Evolutionary conservation across 345 rosid species (phyloP).

Genomic region (Linum tenue): DNA sequence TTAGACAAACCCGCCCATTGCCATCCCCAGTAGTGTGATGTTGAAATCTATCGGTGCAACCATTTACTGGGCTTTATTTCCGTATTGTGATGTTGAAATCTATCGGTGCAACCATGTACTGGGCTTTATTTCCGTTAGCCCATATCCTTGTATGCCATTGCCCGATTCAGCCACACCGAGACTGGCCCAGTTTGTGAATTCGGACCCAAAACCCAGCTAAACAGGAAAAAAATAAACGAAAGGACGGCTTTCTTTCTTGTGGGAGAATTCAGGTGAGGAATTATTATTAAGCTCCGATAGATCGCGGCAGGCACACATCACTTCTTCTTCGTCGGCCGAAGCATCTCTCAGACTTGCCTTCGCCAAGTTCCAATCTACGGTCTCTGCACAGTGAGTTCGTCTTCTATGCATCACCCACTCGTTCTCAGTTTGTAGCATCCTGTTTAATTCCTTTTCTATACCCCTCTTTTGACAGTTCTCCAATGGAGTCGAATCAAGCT

Average conservation of each 20-base stretch:
- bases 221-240: too few relatives aligned
- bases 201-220: background rate
- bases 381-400: background rate
- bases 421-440: background rate
- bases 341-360: background rate
- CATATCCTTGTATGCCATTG: background rate
- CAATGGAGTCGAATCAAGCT: constrained; percentile 17
- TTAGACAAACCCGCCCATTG: too few relatives aligned
- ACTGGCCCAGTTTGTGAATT: background rate
- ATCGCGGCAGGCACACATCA: background rate
- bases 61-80: too few relatives aligned
- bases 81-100: too few relatives aligned
- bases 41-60: too few relatives aligned
- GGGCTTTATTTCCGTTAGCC: too few relatives aligned
- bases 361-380: background rate
- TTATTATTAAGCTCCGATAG: background rate
- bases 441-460: too few relatives aligned
- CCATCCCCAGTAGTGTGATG: too few relatives aligned
- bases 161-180: background rate
- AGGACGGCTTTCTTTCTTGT: background rate
- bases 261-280: background rate
- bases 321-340: background rate
- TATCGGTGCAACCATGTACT: too few relatives aligned
- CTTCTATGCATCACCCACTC: background rate
- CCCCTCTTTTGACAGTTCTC: background rate